These are phyloP conservation scores for Coemansia umbellata DNA, from an alignment of 192 early-diverging fungal species.

Conservation along the genomic window DNA sequence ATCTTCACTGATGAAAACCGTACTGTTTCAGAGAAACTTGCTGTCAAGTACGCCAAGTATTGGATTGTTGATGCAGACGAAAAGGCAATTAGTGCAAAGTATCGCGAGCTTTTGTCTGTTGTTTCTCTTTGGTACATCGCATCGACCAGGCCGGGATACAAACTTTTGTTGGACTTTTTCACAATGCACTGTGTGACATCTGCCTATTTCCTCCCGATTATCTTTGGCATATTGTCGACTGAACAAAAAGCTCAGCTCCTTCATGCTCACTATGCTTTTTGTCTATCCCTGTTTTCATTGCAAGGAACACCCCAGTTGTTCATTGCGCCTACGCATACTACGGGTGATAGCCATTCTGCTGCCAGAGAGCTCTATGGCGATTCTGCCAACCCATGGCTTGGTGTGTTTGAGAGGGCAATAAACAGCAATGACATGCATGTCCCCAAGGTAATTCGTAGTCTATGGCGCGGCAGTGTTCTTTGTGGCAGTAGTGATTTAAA, in stretches of 20 bases:
- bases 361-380: not conserved
- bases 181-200: slow-evolving; percentile 56
- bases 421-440: slow-evolving; percentile 54
- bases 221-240: slow-evolving; percentile 29
- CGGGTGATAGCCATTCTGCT: slow-evolving; percentile 7
- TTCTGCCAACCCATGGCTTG: slow-evolving; percentile 45
- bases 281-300: slow-evolving; percentile 37
- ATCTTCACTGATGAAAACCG: not conserved
- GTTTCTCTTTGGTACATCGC: slow-evolving; percentile 38
- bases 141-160: slow-evolving; percentile 21
- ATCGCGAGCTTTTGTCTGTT: slow-evolving; percentile 40
- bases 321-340: slow-evolving; percentile 19
- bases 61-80: slow-evolving; percentile 41
- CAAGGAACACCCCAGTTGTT: slow-evolving; percentile 44
- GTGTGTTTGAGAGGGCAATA: slow-evolving; percentile 45
- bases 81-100: slow-evolving; percentile 33
- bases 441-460: slow-evolving; percentile 52
- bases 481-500: not conserved
- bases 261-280: slow-evolving; percentile 29
- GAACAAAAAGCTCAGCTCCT: slow-evolving; percentile 43
- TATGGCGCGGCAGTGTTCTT: slow-evolving; percentile 52
- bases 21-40: not conserved
- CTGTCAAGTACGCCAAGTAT: slow-evolving; percentile 26
- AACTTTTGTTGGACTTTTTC: slow-evolving; percentile 21
- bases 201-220: slow-evolving; percentile 50